Conservation (phyloP, 208 protist genomes). For the Endotrypanum monterogeii region DNA sequence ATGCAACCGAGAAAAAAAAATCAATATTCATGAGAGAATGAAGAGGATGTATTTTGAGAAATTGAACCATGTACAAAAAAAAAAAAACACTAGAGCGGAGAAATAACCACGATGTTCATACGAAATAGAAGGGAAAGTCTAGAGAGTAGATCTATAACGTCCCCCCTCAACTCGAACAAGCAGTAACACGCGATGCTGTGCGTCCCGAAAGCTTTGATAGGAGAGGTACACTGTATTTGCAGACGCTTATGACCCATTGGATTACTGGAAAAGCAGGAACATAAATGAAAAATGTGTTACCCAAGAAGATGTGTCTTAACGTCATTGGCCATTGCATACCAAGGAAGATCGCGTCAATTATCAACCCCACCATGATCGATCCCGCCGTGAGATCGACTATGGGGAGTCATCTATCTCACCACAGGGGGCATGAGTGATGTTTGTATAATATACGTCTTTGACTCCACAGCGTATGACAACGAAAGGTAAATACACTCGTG, state of each 20-base stretch:
- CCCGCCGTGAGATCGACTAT: not conserved
- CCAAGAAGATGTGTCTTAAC: not conserved
- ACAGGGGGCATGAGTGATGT: too few species aligned
- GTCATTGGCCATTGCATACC: slow-evolving; percentile 2
- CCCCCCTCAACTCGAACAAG: not conserved
- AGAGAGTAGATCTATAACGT: not conserved
- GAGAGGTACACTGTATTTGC: not conserved
- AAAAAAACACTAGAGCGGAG: too few species aligned
- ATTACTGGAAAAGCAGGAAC: not conserved
- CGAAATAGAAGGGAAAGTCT: not conserved
- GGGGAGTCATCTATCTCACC: too few species aligned
- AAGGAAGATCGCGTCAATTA: not conserved
- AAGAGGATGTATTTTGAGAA: too few species aligned
- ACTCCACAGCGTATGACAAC: too few species aligned
- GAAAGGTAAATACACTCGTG: too few species aligned
- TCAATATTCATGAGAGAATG: too few species aligned
- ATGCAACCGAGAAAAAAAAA: too few species aligned
- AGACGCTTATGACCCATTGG: not conserved
- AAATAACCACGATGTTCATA: too few species aligned
- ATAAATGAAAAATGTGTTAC: not conserved
- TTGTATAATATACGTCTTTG: too few species aligned
- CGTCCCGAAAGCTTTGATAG: not conserved
- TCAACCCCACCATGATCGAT: not conserved
- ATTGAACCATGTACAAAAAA: too few species aligned
- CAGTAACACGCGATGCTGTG: not conserved